A percentile compares a stretch with the other conserved stretches of the same genome.
These are phyloP conservation scores for Boletus coccyginus DNA, from an alignment of 768 basidiomycete species.

Conservation along the genomic window DNA sequence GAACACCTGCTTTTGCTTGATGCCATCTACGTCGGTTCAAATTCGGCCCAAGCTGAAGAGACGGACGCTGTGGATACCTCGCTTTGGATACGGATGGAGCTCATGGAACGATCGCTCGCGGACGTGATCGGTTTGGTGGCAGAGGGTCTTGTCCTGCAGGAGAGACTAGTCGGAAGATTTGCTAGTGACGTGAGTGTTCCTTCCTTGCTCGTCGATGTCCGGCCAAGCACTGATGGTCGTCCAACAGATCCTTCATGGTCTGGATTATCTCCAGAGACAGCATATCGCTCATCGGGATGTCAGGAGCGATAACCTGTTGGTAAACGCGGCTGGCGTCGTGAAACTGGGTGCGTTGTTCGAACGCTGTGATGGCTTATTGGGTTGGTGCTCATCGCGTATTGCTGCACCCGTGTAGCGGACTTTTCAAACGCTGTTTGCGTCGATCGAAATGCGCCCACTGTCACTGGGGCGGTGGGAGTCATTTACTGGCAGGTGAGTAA, in stretches of 20 bases:
- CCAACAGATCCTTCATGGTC: conserved; percentile 57
- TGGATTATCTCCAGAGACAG: conserved; percentile 62
- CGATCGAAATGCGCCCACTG: conserved; percentile 45
- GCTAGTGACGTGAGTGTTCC: conserved; percentile 63
- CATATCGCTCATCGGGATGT: conserved; percentile 81
- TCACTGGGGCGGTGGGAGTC: conserved; percentile 64
- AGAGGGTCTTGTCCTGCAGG: conserved; percentile 61
- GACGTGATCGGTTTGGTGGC: conserved; percentile 68
- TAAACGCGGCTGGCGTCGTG: conserved; percentile 65
- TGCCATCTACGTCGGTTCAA: conserved; percentile 63
- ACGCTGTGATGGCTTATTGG: neutral
- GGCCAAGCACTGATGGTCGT: neutral
- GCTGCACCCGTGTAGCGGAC: conserved; percentile 50
- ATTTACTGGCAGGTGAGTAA: conserved; percentile 71
- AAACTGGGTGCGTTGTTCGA: conserved; percentile 59
- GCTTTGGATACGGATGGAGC: conserved; percentile 86
- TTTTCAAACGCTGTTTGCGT: conserved; percentile 76
- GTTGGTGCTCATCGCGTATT: neutral
- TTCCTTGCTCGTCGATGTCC: neutral
- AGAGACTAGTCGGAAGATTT: conserved; percentile 71
- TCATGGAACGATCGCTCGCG: conserved; percentile 86
- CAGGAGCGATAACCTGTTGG: conserved; percentile 77
- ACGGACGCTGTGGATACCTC: conserved; percentile 43
- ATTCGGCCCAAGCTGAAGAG: conserved; percentile 30
- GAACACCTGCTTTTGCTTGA: conserved; percentile 67